A percentile compares a stretch with the other conserved stretches of the same genome.
phyloP scores from a whole-genome alignment of 2,329 filamentous ascomycete genomes.

The Xylariaceae sp. region DNA sequence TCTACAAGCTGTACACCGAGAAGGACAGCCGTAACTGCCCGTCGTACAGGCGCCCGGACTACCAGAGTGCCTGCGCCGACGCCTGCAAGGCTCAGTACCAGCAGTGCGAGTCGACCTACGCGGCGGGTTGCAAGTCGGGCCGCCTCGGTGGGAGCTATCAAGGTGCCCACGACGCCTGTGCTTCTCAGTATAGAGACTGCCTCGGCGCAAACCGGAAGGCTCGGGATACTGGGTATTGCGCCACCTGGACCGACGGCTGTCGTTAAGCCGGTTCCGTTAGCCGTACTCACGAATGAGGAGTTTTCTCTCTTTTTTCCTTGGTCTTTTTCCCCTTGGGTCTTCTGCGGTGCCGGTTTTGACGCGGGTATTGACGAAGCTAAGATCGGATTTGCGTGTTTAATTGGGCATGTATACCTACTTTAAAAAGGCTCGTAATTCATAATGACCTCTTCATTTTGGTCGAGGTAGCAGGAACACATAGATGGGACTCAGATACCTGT shows the following conservation, averaged over 20 bases:
- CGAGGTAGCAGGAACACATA: no score
- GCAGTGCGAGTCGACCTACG: slow-evolving; percentile 44
- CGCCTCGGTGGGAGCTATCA: slow-evolving; percentile 26
- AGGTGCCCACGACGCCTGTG: slow-evolving; percentile 39
- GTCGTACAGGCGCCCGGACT: slow-evolving; percentile 37
- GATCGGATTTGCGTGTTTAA: not conserved
- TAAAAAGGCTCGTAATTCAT: not conserved
- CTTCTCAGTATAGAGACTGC: slow-evolving; percentile 46
- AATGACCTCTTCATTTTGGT: not conserved
- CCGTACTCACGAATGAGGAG: no score
- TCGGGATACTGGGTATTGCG: slow-evolving; percentile 37
- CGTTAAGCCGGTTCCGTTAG: not conserved
- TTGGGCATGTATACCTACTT: not conserved
- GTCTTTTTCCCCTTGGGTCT: not conserved
- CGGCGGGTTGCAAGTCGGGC: slow-evolving; percentile 40
- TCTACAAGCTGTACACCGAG: slow-evolving; percentile 49
- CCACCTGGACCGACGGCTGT: slow-evolving; percentile 17
- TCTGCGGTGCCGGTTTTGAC: not conserved
- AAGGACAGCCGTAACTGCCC: slow-evolving; percentile 39
- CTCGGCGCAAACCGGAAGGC: slow-evolving; percentile 38
- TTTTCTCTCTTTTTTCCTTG: no score
- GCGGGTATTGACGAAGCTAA: not conserved
- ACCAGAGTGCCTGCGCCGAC: slow-evolving; percentile 41
- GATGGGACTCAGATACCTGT: no score
- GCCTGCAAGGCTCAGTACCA: slow-evolving; percentile 50